Conservation (phyloP, 331 rosid species). For the Telfairia occidentalis region DNA sequence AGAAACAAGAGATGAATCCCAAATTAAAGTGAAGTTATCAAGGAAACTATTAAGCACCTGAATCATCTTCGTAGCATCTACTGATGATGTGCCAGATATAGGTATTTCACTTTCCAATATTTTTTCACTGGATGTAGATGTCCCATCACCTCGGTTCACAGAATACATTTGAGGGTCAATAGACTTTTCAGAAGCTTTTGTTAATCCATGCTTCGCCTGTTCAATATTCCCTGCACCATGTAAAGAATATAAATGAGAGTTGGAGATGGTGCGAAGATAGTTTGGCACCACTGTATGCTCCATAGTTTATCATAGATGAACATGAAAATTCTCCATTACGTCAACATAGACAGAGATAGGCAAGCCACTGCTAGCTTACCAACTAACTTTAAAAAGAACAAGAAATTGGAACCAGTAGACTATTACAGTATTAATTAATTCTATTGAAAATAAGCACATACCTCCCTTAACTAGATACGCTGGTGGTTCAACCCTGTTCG, state of each 20-base stretch:
- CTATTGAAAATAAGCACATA: background rate
- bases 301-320: conserved; percentile 14
- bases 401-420: background rate
- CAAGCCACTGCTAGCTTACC: background rate
- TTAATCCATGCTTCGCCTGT: conserved; percentile 10
- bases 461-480: conserved; percentile 49
- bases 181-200: conserved; percentile 8
- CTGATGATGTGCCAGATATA: conserved; percentile 27
- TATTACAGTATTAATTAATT: background rate
- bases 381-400: background rate
- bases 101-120: conserved; percentile 56
- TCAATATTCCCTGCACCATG: conserved; percentile 14
- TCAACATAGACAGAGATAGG: background rate
- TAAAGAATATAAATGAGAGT: conserved; percentile 28
- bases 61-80: conserved; percentile 45
- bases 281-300: conserved; percentile 4
- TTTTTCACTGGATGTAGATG: conserved; percentile 28
- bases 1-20: background rate
- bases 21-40: background rate
- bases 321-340: conserved; percentile 1
- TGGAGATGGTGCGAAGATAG: conserved; percentile 41
- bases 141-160: conserved; percentile 16
- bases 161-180: conserved; percentile 8
- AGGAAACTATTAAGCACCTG: conserved; percentile 30
- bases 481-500: conserved; percentile 54